Percentiles rank a stretch among this genome's conserved stretches.
Evolutionary conservation across 768 basidiomycete genomes (phyloP).

Genomic region (Bullera alba): DNA sequence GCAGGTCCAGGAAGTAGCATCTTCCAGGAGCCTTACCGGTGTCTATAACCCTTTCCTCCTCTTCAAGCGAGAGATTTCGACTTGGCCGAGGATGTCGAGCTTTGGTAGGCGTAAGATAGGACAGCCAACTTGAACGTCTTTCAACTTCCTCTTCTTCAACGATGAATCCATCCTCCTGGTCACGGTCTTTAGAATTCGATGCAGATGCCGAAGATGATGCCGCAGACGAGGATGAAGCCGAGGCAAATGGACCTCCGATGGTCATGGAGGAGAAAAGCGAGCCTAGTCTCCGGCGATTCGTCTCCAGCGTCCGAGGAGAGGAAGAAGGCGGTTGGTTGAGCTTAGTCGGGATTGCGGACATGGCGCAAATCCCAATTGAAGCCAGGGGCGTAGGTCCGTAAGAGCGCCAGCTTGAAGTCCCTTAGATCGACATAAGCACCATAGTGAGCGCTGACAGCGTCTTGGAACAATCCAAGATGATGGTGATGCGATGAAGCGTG

Average conservation of each 20-base stretch:
- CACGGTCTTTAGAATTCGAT: no score
- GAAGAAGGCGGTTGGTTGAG: neutral
- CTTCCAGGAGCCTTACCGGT: no score
- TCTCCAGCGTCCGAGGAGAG: neutral
- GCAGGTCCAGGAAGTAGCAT: neutral
- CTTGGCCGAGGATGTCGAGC: neutral
- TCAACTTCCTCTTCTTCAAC: neutral
- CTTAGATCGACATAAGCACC: no score
- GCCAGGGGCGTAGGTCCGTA: no score
- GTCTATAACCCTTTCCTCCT: neutral
- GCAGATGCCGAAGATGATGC: neutral
- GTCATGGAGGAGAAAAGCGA: neutral
- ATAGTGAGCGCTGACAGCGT: no score
- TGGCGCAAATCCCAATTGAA: neutral
- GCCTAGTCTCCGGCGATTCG: neutral
- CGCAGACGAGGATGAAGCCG: neutral
- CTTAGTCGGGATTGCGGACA: neutral
- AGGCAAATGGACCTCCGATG: neutral
- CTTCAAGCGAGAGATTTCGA: neutral
- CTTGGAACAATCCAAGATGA: no score
- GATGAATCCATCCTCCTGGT: no score
- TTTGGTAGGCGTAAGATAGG: neutral
- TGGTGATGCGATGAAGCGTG: no score
- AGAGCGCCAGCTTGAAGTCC: no score
- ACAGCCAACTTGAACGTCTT: neutral